Base-by-base conservation (phyloP, 2,329 filamentous ascomycete species). In the Plectosphaerella sp. region DNA sequence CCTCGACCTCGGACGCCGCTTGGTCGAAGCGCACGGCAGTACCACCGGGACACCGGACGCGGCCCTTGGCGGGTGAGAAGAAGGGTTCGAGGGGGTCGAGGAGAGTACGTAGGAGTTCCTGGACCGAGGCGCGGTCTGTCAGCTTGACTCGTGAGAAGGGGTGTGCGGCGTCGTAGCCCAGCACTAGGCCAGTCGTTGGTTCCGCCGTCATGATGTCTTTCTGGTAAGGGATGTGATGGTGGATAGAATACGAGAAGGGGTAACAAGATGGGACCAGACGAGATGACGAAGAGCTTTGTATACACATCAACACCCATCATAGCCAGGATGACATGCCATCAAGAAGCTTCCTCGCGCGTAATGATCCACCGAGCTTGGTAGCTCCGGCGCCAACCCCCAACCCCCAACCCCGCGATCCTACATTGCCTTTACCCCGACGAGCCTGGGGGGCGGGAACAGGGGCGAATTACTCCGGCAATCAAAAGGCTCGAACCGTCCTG, bases 11-110 rank as follows among this genome's bases (percentile, higher is more conserved):
- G 2, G 88, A 87, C 9, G 87, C 88, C 1, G 83, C 81, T 65
- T 90, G 85, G 63, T 92, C 89, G 65, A 91, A 92, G 24, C 87
- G 77, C 18, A 89, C 89, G 16, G 87, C 87, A 0, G 87, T 89
- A 14, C 79, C 82, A 5, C 88, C 88, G 1, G 80, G 80, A 22
- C 86, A 80, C 61, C 82, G 84, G 46, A 91, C 78, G 46, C 87
- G 76, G 11, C 85, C 82, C 62, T 81, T 80, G 43, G 74, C 64
- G 0, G 84, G 82, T 1, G 88, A 91, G 68, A 90, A 89, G 67
- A 88, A 88, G 3, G 84, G 79, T 54, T 84, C 75, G 5, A 92
- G 74, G 9, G 88, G 88, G 60, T 89, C 84, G 24, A 92, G 79
- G 10, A 92, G 73, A 3, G 83, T 78, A 37, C 72, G 70, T 14